Percentiles rank a stretch among this genome's conserved stretches.
Conservation (phyloP, 495 filamentous ascomycete genomes). For the Cercophora scortea region DNA sequence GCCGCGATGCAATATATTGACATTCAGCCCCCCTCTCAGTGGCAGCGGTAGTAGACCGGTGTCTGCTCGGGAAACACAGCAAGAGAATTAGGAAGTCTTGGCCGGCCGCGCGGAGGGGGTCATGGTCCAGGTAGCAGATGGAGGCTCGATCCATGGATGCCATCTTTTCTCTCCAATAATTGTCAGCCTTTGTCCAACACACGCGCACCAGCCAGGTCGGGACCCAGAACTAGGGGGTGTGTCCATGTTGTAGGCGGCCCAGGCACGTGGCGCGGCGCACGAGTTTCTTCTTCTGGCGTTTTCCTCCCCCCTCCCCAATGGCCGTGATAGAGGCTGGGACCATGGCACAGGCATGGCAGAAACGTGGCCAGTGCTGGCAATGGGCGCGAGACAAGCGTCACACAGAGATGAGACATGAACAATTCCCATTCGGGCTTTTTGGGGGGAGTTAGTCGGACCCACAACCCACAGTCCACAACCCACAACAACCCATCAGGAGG, state of each 20-base stretch:
- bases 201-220: neutral
- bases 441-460: neutral
- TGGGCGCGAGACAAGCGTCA: slow-evolving; percentile 18
- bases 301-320: slow-evolving; percentile 1
- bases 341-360: slow-evolving; percentile 1
- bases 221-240: neutral
- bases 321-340: neutral
- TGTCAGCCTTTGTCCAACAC: slow-evolving; percentile 2
- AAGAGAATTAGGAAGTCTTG: no score
- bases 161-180: slow-evolving; percentile 1
- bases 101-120: no score
- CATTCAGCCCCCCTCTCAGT: no score
- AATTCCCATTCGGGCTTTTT: neutral
- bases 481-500: neutral
- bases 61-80: no score
- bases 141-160: no score
- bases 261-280: slow-evolving; percentile 12
- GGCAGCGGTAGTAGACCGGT: no score
- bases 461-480: neutral
- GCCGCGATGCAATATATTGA: no score
- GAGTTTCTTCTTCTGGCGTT: neutral
- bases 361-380: slow-evolving; percentile 11
- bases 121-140: no score
- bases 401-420: slow-evolving; percentile 18
- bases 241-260: neutral